Evolutionary conservation across 345 rosid genomes (phyloP), one percentile per base, ranked within the genome.

Genomic region (Orychophragmus violaceus): DNA sequence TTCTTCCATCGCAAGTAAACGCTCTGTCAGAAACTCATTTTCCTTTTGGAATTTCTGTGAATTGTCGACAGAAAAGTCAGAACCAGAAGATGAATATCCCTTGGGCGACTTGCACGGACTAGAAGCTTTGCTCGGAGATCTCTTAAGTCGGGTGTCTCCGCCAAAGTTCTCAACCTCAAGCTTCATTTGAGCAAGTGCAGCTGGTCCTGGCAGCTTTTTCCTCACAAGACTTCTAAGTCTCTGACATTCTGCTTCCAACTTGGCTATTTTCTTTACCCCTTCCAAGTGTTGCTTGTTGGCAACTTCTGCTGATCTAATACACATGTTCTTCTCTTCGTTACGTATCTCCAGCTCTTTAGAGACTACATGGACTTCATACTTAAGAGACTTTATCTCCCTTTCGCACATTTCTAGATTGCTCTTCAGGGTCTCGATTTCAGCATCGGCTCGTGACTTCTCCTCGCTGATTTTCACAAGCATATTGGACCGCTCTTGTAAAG

Each of bases 121-220:
- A 18, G 83, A 46, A 50, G 80, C 82, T 74, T 79, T 84, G 25
- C 64, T 82, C 22, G 97, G 92, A 64, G 98, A 88, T 78, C 83
- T 83, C 82, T 79, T 90, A 23, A 69, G 65, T 22, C 87, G 76
- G 39, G 82, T 46, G 22, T 92, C 98, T 49, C 89, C 90, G 58
- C 96, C 96, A 76, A 90, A 81, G 77, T 69, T 93, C 79, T 93
- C 98, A 74, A 90, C 97, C 75, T 93, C 98, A 48, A 84, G 74
- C 89, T 90, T 93, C 98, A 93, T 93, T 44, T 90, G 96, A 45
- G 98, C 98, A 67, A 93, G 85, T 32, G 97, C 97, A 72, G 98
- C 98, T 64, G 98, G 97, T 67, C 98, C 98, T 0, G 98, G 98
- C 78, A 93, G 76, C 80, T 87, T 93, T 72, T 90, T 93, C 73